Evolutionary conservation across 2,329 filamentous ascomycete species (phyloP).

Genomic region (Aspergillus clavatus): DNA sequence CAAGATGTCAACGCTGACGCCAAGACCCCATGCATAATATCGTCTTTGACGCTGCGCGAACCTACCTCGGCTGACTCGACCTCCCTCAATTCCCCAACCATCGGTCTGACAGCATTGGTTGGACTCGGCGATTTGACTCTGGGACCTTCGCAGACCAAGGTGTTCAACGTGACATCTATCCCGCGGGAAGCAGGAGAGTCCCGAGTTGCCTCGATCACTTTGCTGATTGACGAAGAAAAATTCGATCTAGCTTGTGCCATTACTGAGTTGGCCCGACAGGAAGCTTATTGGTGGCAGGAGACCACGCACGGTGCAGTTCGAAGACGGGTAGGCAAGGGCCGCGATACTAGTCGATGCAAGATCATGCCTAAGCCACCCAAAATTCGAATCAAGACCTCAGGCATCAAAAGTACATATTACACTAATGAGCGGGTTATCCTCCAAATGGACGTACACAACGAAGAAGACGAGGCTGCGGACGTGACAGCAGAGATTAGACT

Average conservation of each 20-base stretch:
- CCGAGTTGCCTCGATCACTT: constrained; percentile 57
- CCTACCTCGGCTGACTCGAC: constrained; percentile 24
- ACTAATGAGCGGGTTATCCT: constrained; percentile 72
- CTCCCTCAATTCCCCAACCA: constrained; percentile 29
- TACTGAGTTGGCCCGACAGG: constrained; percentile 34
- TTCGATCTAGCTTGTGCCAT: constrained; percentile 66
- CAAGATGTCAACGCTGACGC: constrained; percentile 21
- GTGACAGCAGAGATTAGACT: constrained; percentile 66
- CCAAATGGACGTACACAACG: constrained; percentile 67
- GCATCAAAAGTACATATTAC: constrained; percentile 69
- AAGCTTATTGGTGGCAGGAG: constrained; percentile 42
- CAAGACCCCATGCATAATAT: constrained; percentile 24
- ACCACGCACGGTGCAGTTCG: constrained; percentile 31
- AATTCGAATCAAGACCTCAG: constrained; percentile 66
- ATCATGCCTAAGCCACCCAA: constrained; percentile 89
- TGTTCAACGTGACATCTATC: constrained; percentile 67
- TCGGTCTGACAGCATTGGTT: constrained; percentile 41
- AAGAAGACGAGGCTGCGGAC: constrained; percentile 73
- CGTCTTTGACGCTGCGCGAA: constrained; percentile 33
- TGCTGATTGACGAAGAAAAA: constrained; percentile 58
- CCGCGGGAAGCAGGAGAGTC: constrained; percentile 79
- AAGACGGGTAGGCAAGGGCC: constrained; percentile 41
- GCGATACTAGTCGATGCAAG: constrained; percentile 55
- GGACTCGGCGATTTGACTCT: constrained; percentile 63
- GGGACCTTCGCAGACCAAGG: constrained; percentile 60